phyloP scores from a whole-genome alignment of 495 filamentous ascomycete genomes.

The Penicillium manginii region DNA sequence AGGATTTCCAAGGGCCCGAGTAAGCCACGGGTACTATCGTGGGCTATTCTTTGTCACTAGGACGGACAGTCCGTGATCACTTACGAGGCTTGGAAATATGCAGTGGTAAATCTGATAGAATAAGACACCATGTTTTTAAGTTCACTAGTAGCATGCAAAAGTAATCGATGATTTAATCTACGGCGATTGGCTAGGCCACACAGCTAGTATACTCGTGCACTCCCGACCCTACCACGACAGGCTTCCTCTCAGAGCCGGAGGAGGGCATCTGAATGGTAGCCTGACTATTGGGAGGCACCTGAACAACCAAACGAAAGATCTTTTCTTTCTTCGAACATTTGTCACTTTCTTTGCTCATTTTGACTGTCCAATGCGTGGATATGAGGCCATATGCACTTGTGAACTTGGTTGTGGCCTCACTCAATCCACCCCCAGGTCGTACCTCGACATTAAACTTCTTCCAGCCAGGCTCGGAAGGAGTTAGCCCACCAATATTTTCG shows the following conservation, averaged over 20 bases:
- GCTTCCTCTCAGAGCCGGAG: not conserved
- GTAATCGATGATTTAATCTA: not conserved
- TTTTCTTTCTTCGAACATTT: not conserved
- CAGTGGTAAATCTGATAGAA: too few relatives aligned
- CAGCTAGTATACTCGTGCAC: not conserved
- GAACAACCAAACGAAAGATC: not conserved
- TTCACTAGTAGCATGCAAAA: not conserved
- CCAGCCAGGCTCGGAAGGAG: not conserved
- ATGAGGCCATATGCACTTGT: conserved; percentile 1
- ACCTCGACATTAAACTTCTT: conserved; percentile 4
- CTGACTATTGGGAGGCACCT: not conserved
- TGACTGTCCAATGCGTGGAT: not conserved
- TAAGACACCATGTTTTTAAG: too few relatives aligned
- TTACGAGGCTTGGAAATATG: too few relatives aligned
- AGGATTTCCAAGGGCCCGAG: too few relatives aligned
- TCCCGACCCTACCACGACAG: not conserved
- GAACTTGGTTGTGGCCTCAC: conserved; percentile 1
- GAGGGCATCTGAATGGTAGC: not conserved
- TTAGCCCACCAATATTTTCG: conserved; percentile 1
- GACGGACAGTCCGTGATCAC: too few relatives aligned
- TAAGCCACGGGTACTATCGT: too few relatives aligned
- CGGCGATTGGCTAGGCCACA: not conserved
- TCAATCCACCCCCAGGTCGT: not conserved
- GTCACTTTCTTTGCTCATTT: not conserved
- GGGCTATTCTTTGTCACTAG: too few relatives aligned